phyloP scores from a whole-genome alignment of 306 rosid genomes.

The Astragalus membranaceus region DNA sequence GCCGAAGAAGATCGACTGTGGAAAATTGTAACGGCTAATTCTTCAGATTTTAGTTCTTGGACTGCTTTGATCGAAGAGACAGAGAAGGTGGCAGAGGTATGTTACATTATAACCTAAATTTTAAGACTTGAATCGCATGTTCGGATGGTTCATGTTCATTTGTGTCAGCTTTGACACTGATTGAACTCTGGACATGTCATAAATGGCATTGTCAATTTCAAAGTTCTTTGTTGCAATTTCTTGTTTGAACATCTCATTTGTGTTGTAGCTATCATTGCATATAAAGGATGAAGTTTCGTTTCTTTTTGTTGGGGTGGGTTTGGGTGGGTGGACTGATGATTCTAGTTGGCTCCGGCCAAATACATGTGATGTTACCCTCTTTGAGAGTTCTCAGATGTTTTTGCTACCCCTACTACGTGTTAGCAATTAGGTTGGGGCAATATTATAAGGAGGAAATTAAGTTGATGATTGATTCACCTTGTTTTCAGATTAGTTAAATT shows the following conservation, averaged over 20 bases:
- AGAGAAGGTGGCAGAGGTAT: conserved; percentile 87
- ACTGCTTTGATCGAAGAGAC: conserved; percentile 92
- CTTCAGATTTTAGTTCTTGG: conserved; percentile 94
- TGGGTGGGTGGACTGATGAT: background rate
- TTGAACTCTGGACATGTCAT: background rate
- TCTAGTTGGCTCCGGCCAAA: background rate
- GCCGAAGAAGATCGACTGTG: conserved; percentile 91
- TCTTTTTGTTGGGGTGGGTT: background rate
- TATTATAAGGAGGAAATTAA: background rate
- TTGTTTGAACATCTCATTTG: background rate
- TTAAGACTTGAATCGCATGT: background rate
- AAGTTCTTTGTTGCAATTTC: background rate
- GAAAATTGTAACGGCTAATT: conserved; percentile 90
- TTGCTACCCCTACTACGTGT: background rate
- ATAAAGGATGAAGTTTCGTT: background rate
- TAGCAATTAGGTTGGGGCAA: background rate
- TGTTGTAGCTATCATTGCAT: background rate
- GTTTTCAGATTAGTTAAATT: conserved; percentile 1
- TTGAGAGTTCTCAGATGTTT: background rate
- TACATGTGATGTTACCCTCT: background rate
- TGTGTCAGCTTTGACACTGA: background rate
- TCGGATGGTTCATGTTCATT: background rate
- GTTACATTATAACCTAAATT: background rate
- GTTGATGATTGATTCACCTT: background rate
- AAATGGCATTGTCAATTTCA: background rate